Evolutionary conservation across 2,329 filamentous ascomycete genomes (phyloP).

Genomic region (Verticillium dahliae): DNA sequence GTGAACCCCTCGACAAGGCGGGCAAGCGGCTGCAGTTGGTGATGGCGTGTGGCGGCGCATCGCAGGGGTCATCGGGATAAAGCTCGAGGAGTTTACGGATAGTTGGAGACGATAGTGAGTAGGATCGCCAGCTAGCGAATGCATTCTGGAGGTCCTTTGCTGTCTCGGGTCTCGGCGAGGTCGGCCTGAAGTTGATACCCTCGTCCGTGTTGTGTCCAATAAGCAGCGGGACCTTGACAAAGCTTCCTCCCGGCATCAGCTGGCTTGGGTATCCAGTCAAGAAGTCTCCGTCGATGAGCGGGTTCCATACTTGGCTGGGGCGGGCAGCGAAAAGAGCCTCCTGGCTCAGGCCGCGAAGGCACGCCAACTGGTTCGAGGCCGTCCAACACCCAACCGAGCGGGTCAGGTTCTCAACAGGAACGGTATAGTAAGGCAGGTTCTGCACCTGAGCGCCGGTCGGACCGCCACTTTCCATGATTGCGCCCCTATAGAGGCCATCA

Average conservation of each 20-base stretch:
- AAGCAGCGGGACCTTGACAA: slow-evolving; percentile 35
- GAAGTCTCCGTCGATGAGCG: slow-evolving; percentile 39
- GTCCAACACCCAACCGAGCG: slow-evolving; percentile 26
- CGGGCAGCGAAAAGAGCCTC: slow-evolving; percentile 25
- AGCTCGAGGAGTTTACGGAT: slow-evolving; percentile 35
- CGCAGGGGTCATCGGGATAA: slow-evolving; percentile 40
- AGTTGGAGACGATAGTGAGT: slow-evolving; percentile 36
- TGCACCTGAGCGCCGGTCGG: slow-evolving; percentile 23
- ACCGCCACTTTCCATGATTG: slow-evolving; percentile 46
- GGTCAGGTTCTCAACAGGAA: slow-evolving; percentile 25
- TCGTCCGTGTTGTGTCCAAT: slow-evolving; percentile 44
- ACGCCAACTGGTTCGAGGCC: slow-evolving; percentile 25
- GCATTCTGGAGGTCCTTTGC: slow-evolving; percentile 34
- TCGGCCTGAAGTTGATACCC: slow-evolving; percentile 28
- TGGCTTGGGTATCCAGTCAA: slow-evolving; percentile 39
- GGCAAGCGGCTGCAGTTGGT: slow-evolving; percentile 22
- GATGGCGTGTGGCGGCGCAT: slow-evolving; percentile 35
- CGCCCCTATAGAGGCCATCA: slow-evolving; percentile 46
- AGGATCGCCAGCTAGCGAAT: slow-evolving; percentile 35
- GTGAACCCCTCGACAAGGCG: slow-evolving; percentile 23
- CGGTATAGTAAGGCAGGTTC: slow-evolving; percentile 25
- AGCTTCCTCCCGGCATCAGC: slow-evolving; percentile 32
- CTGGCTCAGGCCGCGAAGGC: slow-evolving; percentile 25
- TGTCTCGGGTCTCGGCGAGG: slow-evolving; percentile 31
- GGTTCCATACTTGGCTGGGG: slow-evolving; percentile 31